phyloP scores from a whole-genome alignment of 2,329 filamentous ascomycete genomes.

The Chaetothyriales sp. region DNA sequence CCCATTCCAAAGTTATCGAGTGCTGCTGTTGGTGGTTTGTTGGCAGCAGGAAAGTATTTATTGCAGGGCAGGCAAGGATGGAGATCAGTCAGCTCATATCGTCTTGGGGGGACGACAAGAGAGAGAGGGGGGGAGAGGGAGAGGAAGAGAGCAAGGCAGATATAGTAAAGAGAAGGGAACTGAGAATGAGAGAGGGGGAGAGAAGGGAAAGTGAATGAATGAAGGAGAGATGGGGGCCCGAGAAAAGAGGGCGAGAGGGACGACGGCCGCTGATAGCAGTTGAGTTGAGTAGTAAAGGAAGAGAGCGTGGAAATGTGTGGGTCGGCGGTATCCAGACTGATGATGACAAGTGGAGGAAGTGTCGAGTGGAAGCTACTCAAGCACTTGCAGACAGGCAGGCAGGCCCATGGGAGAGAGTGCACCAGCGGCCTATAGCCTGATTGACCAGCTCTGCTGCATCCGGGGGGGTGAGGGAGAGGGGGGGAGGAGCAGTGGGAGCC shows the following conservation, averaged over 20 bases:
- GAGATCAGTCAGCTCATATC: constrained; percentile 19
- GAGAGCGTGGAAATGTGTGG: not conserved
- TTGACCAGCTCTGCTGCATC: not conserved
- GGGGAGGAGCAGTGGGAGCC: no score
- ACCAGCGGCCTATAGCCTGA: not conserved
- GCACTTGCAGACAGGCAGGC: not conserved
- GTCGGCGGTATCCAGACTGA: not conserved
- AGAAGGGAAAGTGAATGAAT: no score
- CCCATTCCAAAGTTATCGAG: constrained; percentile 20
- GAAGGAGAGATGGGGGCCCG: not conserved
- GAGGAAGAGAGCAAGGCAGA: no score
- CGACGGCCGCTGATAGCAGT: constrained; percentile 2
- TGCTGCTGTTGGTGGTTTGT: no score
- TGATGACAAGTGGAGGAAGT: not conserved
- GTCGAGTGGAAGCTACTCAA: not conserved
- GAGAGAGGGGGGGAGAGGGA: no score
- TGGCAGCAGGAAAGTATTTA: constrained; percentile 19
- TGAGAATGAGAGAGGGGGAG: no score
- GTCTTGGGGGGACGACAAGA: not conserved
- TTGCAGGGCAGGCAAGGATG: constrained; percentile 18
- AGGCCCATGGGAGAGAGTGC: not conserved
- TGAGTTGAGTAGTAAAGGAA: not conserved
- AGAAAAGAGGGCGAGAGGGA: not conserved
- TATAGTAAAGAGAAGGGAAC: no score
- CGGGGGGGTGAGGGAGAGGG: no score